Percentiles rank a stretch among this genome's conserved stretches.
Evolutionary conservation across 768 basidiomycete species (phyloP).

Genomic region (Suillus paluster): DNA sequence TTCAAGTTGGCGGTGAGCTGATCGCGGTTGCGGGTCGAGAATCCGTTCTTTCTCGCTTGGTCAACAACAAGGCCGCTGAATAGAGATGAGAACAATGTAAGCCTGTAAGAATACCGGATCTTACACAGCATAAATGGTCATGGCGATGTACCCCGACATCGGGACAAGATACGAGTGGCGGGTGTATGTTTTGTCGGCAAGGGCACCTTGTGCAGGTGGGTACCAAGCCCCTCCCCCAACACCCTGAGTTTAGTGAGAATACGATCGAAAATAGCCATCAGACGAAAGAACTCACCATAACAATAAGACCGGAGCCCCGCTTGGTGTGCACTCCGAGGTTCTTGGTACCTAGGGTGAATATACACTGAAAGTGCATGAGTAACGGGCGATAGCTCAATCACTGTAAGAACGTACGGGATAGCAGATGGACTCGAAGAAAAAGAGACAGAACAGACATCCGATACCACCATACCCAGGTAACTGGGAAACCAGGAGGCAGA

Average conservation of each 20-base stretch:
- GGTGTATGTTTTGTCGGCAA: slow-evolving; percentile 54
- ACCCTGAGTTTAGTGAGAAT: slow-evolving; percentile 38
- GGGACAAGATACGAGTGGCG: slow-evolving; percentile 65
- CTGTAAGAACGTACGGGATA: slow-evolving; percentile 51
- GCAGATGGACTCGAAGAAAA: slow-evolving; percentile 80
- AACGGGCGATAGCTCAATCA: not conserved
- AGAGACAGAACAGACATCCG: slow-evolving; percentile 63
- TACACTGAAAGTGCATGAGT: slow-evolving; percentile 39
- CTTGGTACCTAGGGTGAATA: slow-evolving; percentile 70
- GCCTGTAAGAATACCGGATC: not conserved
- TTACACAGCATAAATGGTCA: slow-evolving; percentile 48
- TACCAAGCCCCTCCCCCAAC: slow-evolving; percentile 75
- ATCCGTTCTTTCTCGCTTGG: slow-evolving; percentile 53
- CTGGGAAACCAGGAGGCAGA: slow-evolving; percentile 54
- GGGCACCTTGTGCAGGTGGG: slow-evolving; percentile 60
- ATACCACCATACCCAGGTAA: slow-evolving; percentile 58
- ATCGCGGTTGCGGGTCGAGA: slow-evolving; percentile 55
- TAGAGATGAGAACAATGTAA: not conserved
- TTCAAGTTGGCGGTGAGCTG: slow-evolving; percentile 37
- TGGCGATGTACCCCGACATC: slow-evolving; percentile 58
- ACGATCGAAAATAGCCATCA: not conserved
- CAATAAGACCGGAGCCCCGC: slow-evolving; percentile 63
- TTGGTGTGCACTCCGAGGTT: slow-evolving; percentile 65
- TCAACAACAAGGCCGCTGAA: slow-evolving; percentile 58
- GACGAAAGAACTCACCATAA: slow-evolving; percentile 47